Base-by-base conservation (phyloP, 2,329 filamentous ascomycete species). In the Fusarium chlamydosporum region DNA sequence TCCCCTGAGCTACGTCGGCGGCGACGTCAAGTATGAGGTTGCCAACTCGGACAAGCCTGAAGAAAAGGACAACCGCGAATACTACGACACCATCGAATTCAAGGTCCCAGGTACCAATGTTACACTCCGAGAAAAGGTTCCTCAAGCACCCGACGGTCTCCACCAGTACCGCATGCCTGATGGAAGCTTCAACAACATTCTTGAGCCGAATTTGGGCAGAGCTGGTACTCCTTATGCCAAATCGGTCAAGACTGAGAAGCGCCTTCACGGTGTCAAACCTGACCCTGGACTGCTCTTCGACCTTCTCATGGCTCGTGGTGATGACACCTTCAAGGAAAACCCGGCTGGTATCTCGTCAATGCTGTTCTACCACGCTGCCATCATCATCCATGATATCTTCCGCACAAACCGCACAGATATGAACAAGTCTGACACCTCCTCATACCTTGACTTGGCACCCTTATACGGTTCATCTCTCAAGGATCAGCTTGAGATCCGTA, bases 291-390 rank as follows among this genome's bases (percentile, higher is more conserved):
- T 89, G 15, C 80, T 93, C 4, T 93, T 93, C 62, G 90, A 92
- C 76, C 86, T 85, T 23, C 75, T 92, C 27, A 86, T 92, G 83
- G 88, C 86, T 16, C 85, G 90, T 27, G 80, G 80, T 37, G 79
- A 82, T 33, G 58, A 71, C 0, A 74, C 71, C n/a, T 87, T 88
- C 64, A 84, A 87, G 64, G 82, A 88, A 56, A 91, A 93, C 75
- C 89, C 90, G 0, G 90, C 90, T 51, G 86, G 88, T n/a, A 88
- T 94, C 40, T 93, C 91, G 0, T 90, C 89, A 71, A 88, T 93
- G 79, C 81, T 94, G 16, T 93, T 92, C 76, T 93, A 93, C 68
- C 81, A 92, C 42, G 92, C 91, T 0, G 88, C 90, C 8, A 90
- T 94, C 72, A 78, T 78, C 52, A 79, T 79, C 13, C 78, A 79